phyloP scores from a whole-genome alignment of 805 yeast genomes.

The Debaryomyces tyrocola region DNA sequence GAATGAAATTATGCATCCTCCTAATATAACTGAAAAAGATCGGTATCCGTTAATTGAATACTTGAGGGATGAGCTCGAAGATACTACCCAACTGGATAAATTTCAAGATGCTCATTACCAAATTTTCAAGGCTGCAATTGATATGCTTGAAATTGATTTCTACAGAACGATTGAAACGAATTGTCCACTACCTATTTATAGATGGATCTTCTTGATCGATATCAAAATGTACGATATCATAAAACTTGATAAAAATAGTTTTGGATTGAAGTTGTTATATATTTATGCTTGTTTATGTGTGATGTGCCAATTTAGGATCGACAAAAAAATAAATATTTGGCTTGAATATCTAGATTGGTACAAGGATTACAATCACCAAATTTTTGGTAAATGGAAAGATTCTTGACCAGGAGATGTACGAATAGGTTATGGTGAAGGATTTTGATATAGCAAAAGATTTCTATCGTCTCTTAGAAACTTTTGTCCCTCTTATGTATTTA shows the following conservation, averaged over 20 bases:
- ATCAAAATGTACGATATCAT: constrained; percentile 15
- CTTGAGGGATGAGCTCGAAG: constrained; percentile 1
- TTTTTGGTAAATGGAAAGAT: constrained; percentile 13
- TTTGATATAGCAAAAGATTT: not conserved
- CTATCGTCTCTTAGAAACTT: not conserved
- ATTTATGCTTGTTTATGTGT: constrained; percentile 18
- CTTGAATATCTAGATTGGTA: constrained; percentile 20
- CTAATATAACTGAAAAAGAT: not conserved
- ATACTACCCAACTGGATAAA: not conserved
- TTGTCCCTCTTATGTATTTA: not conserved
- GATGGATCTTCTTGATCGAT: constrained; percentile 22
- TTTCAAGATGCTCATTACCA: not conserved
- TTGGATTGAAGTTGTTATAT: constrained; percentile 23
- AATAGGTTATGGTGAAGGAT: not conserved
- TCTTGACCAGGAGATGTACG: constrained; percentile 5
- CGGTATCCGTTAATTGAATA: constrained; percentile 6
- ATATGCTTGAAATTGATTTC: constrained; percentile 14
- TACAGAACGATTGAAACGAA: constrained; percentile 11
- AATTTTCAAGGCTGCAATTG: constrained; percentile 7
- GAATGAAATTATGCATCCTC: constrained; percentile 1
- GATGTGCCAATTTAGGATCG: constrained; percentile 18
- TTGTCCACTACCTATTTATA: constrained; percentile 24
- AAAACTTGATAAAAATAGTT: constrained; percentile 13
- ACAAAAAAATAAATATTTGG: constrained; percentile 18
- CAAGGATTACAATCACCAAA: constrained; percentile 8